Evolutionary conservation across 768 basidiomycete genomes (phyloP).

Genomic region (Hypholoma sublateritium): DNA sequence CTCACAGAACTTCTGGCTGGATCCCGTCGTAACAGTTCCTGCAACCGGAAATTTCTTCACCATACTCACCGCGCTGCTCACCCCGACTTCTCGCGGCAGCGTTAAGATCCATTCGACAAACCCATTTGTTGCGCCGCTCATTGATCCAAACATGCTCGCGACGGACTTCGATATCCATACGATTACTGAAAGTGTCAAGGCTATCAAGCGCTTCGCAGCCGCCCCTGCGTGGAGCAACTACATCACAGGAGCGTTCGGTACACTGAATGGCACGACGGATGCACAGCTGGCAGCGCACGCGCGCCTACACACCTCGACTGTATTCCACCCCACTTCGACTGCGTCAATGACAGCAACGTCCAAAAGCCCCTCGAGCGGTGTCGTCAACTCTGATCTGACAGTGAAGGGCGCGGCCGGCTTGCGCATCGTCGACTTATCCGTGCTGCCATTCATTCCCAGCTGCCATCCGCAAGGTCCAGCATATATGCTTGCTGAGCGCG

Average conservation of each 20-base stretch:
- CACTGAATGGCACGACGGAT: constrained; percentile 16
- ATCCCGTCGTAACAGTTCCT: constrained; percentile 16
- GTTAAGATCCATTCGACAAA: constrained; percentile 38
- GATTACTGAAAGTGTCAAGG: constrained; percentile 21
- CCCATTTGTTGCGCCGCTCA: constrained; percentile 44
- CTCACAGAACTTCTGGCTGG: constrained; percentile 17
- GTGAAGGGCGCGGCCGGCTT: constrained; percentile 30
- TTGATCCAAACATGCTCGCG: constrained; percentile 46
- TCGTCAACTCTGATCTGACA: constrained; percentile 29
- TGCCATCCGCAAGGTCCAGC: constrained; percentile 31
- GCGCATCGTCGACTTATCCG: constrained; percentile 32
- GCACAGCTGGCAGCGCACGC: constrained; percentile 19
- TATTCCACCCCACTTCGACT: constrained; percentile 27
- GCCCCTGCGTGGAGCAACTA: constrained; percentile 26
- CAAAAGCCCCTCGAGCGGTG: constrained; percentile 19
- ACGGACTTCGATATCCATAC: constrained; percentile 26
- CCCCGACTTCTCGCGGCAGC: constrained; percentile 37
- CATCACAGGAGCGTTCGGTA: constrained; percentile 19
- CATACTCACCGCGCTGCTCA: constrained; percentile 25
- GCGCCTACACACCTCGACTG: constrained; percentile 13
- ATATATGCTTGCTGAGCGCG: constrained; percentile 32
- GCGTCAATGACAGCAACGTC: constrained; percentile 27
- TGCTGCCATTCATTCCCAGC: constrained; percentile 23
- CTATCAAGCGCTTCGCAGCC: constrained; percentile 18
- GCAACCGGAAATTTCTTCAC: constrained; percentile 32